Percentiles rank a stretch among this genome's conserved stretches.
Conservation (phyloP, 176 grass and related monocot species). For the Typha latifolia region DNA sequence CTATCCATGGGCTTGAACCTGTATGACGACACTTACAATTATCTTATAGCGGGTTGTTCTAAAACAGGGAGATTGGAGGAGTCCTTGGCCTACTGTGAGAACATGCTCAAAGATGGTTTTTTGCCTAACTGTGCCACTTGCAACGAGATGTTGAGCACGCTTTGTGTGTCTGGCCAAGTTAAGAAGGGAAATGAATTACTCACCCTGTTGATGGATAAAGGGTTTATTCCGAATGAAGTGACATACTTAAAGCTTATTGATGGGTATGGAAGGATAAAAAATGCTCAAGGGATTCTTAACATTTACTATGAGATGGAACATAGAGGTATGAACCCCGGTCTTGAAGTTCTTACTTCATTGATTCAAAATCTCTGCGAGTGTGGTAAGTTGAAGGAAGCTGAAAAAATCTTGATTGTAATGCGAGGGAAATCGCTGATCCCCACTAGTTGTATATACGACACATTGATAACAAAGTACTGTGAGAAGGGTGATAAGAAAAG, state of each 20-base stretch:
- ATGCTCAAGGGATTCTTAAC: conserved; percentile 42
- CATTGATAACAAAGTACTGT: conserved; percentile 44
- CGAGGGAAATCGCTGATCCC: conserved; percentile 31
- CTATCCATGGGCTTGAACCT: conserved; percentile 44
- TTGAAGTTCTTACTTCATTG: conserved; percentile 26
- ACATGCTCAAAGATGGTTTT: conserved; percentile 47
- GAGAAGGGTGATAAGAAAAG: conserved; percentile 43
- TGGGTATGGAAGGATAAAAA: conserved; percentile 35
- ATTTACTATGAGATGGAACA: conserved; percentile 74
- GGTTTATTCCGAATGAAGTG: conserved; percentile 36
- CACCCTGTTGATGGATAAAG: conserved; percentile 39
- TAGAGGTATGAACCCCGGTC: conserved; percentile 21
- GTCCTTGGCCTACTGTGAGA: conserved; percentile 37
- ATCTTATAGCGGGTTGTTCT: conserved; percentile 41
- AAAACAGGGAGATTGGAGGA: conserved; percentile 34
- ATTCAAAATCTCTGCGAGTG: conserved; percentile 50
- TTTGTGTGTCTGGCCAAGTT: conserved; percentile 34
- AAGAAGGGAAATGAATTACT: conserved; percentile 44
- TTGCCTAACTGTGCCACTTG: conserved; percentile 31
- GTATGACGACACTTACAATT: conserved; percentile 58
- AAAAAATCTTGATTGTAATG: conserved; percentile 45
- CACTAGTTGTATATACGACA: conserved; percentile 29
- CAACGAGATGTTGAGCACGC: conserved; percentile 37
- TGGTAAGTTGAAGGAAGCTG: conserved; percentile 54
- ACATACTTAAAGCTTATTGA: conserved; percentile 42